Evolutionary conservation across 805 yeast genomes (phyloP).

Genomic region (Blastobotrys robertii): DNA sequence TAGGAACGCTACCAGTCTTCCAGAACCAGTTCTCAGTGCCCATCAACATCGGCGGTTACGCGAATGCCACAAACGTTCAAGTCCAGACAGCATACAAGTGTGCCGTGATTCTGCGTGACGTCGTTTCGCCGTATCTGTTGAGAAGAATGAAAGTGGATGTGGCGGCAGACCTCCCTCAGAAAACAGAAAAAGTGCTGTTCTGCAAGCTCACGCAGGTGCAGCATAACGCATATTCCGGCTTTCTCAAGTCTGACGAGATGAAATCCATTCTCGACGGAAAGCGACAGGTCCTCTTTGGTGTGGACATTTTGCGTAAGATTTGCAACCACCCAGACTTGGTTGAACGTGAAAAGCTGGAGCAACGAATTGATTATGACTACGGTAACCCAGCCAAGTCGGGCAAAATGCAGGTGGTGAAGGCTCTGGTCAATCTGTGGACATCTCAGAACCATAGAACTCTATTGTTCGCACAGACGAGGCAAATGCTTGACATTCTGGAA

Average conservation of each 20-base stretch:
- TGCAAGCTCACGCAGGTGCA: slow-evolving; percentile 77
- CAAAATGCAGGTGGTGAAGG: slow-evolving; percentile 79
- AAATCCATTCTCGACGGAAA: slow-evolving; percentile 62
- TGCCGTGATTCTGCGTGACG: slow-evolving; percentile 80
- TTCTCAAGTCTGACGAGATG: slow-evolving; percentile 68
- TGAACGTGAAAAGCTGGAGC: slow-evolving; percentile 32
- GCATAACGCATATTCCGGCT: slow-evolving; percentile 60
- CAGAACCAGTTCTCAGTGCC: slow-evolving; percentile 89
- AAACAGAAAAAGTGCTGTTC: slow-evolving; percentile 88
- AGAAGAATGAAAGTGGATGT: slow-evolving; percentile 88
- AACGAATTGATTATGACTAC: slow-evolving; percentile 26
- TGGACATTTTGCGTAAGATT: slow-evolving; percentile 80
- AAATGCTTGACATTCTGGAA: slow-evolving; percentile 85
- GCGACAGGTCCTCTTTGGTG: slow-evolving; percentile 78
- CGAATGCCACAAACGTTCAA: slow-evolving; percentile 91
- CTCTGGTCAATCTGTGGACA: slow-evolving; percentile 67
- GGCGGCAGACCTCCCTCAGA: slow-evolving; percentile 87
- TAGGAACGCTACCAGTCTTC: slow-evolving; percentile 92
- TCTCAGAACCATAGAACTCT: slow-evolving; percentile 68
- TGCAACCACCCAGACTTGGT: slow-evolving; percentile 94
- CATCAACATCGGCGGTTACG: slow-evolving; percentile 94
- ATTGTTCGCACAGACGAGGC: slow-evolving; percentile 86
- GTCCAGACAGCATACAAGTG: slow-evolving; percentile 95
- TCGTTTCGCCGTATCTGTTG: slow-evolving; percentile 81
- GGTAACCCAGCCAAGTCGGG: slow-evolving; percentile 58